Conservation (phyloP, 495 filamentous ascomycete genomes). For the Neurospora sp. region DNA sequence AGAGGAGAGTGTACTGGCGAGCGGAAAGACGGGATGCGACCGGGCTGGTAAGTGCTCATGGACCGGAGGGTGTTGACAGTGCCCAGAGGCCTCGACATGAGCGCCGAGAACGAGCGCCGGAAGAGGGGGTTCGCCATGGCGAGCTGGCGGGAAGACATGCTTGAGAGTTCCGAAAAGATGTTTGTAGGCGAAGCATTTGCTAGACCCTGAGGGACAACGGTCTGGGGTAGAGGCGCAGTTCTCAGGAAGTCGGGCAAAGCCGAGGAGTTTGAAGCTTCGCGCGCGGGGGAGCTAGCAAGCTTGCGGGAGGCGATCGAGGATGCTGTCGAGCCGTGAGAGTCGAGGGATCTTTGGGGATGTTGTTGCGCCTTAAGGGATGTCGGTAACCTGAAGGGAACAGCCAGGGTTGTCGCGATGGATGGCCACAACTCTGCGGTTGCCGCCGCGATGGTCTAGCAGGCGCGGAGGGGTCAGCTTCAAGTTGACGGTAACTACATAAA, state of each 20-base stretch:
- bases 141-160: conserved; percentile 21
- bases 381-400: conserved; percentile 30
- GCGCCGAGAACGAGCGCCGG: conserved; percentile 16
- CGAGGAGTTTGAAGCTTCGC: neutral
- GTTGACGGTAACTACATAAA: neutral
- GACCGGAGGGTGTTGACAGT: conserved; percentile 13
- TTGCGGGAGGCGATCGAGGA: conserved; percentile 4
- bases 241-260: conserved; percentile 34
- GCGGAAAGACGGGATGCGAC: conserved; percentile 9
- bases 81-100: conserved; percentile 15
- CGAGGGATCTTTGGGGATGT: conserved; percentile 1
- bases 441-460: conserved; percentile 33
- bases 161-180: conserved; percentile 18
- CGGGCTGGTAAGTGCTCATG: conserved; percentile 21
- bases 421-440: conserved; percentile 46
- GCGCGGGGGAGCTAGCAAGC: neutral
- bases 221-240: conserved; percentile 10
- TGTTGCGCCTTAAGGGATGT: conserved; percentile 1
- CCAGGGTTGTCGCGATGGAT: conserved; percentile 39
- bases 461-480: neutral
- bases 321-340: conserved; percentile 1
- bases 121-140: conserved; percentile 29
- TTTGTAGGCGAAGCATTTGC: conserved; percentile 12
- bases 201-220: conserved; percentile 10
- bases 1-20: conserved; percentile 3